Base-by-base conservation (phyloP, 1,139 yeast genomes). In the Hansenula sp. region DNA sequence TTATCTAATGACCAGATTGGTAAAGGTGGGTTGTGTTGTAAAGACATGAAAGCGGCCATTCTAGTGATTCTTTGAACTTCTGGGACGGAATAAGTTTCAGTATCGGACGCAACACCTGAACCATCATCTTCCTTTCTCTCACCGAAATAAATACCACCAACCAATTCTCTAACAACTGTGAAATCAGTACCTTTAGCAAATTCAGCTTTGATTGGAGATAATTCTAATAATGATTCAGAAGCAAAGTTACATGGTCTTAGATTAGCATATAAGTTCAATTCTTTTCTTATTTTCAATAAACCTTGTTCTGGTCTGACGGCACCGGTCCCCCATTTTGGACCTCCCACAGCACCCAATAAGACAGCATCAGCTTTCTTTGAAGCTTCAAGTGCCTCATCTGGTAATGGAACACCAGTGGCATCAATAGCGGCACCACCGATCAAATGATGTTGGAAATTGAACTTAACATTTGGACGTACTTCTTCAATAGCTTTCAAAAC, bases 381-480 rank as follows among this genome's bases (percentile, higher is more conserved):
- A n/a, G 96, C 89, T 41, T 72, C 86, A 42, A 93, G 75, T 3
- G 97, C 76, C 44, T 76, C 94, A 50, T 84, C 96, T n/a, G 97
- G 89, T 53, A 93, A 75, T 45, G 99, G 97, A 38, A 65, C 80
- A 43, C 99, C 99, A 38, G 96, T 84, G 47, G 96, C 97, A 64
- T 93, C 99, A 61, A 93, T 91, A 41, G 98, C 96, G 43, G 98
- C 97, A 55, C 99, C 99, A 49, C 99, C 99, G 59, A 93, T 91
- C 58, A 91, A 76, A 61, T 90, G 96, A 50, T 84, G 70, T 59
- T 85, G 76, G 66, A 89, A 88, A 42, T 84, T 78, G 64, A 93
- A 91, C 59, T 81, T 68, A 59, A 85, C 70, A 31, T 70, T 62
- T 30, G 91, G 84, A 41, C 84, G 78, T 45, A 67, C 79, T 50